phyloP scores from a whole-genome alignment of 2,329 filamentous ascomycete species.

The Fusarium algeriense region DNA sequence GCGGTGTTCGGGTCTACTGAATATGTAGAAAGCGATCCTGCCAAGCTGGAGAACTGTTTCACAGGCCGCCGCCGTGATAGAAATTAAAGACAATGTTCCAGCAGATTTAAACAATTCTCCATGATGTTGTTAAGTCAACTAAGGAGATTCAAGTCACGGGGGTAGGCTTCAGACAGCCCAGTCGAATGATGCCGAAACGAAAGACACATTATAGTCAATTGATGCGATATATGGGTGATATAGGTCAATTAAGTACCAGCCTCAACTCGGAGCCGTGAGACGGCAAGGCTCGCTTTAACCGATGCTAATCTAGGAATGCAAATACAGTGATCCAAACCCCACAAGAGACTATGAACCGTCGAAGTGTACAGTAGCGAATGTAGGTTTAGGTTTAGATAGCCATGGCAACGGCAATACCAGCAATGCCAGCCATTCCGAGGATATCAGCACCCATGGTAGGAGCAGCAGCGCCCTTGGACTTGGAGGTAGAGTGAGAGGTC shows the following conservation, averaged over 20 bases:
- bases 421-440: constrained; percentile 19
- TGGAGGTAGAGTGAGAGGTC: neutral
- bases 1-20: no score
- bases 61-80: no score
- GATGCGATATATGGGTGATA: neutral
- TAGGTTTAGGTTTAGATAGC: neutral
- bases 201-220: rapidly evolving
- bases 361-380: neutral
- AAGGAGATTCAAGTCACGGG: neutral
- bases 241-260: neutral
- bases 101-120: no score
- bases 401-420: constrained; percentile 23
- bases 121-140: no score
- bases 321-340: constrained; percentile 3
- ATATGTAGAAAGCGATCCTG: no score
- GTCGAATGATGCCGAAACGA: no score
- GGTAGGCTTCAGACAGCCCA: rapidly evolving
- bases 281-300: neutral
- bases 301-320: constrained; percentile 6
- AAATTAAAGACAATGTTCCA: no score
- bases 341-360: constrained; percentile 1
- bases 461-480: constrained; percentile 9
- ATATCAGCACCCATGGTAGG: constrained; percentile 20
- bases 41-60: no score
- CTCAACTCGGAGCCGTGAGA: constrained; percentile 16